Evolutionary conservation across 2,329 filamentous ascomycete species (phyloP), one percentile per base, ranked within the genome.

Genomic region (Colletotrichum tabaci): DNA sequence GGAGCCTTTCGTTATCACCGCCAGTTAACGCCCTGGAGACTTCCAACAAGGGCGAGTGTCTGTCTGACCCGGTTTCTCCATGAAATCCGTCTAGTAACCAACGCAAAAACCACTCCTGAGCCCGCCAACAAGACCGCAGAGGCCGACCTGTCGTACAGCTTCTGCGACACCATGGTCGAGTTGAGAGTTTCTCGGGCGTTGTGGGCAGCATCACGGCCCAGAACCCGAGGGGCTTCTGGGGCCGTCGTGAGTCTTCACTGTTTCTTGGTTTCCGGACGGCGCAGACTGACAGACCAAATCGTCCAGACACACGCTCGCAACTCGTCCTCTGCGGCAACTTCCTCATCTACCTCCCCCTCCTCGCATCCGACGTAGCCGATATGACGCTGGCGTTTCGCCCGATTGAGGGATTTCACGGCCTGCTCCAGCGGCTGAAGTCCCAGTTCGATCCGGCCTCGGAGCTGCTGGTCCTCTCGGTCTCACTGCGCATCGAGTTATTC

Each of bases 261-360:
- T 4, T 26, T 4, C 26, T 26, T 26, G 26, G 26, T 26, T 26
- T 4, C 26, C 4, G 26, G 26, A 26, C 26, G 15, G 15, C 18
- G 7, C 15, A 46, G 15, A 4, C 42, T 46, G 12, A 46, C 42
- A 18, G 3, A 16, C 42, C 18, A 46, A 6, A 2, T 18, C 42
- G 15, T 46, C 15, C 7, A 76, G 79, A 80, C 65, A 77, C 78
- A 21, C 81, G 85, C 13, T 85, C 83, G 8, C 84, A 87, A 66
- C 76, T 87, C 0, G 85, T 86, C 3, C 77, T 86, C 0, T 84
- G 83, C 47, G 84, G 84, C 18, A 86, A 87, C 73, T 86, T 86
- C 62, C 78, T 87, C 58, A 84, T 86, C 35, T 85, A 85, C 70
- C 79, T 87, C 0, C 87, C 86, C 58, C 78, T 87, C 1, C 77